Evolutionary conservation across 2,329 filamentous ascomycete species (phyloP).

Genomic region (Bipolaris oryzae): DNA sequence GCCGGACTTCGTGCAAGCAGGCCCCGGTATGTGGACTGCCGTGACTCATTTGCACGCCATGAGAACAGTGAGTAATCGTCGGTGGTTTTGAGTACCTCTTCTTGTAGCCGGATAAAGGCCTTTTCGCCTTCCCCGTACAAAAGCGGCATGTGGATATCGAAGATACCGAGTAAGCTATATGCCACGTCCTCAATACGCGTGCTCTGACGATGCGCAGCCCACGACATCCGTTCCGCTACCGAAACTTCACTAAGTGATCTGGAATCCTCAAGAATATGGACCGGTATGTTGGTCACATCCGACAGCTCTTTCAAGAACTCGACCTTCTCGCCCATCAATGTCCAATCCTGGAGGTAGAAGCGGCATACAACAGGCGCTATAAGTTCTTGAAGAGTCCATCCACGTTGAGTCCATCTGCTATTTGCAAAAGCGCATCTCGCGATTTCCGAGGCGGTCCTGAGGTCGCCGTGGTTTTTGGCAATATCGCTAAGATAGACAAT

Average conservation of each 20-base stretch:
- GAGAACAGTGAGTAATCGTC: constrained; percentile 39
- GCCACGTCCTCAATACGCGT: constrained; percentile 38
- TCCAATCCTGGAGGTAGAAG: constrained; percentile 37
- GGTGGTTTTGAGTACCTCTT: constrained; percentile 36
- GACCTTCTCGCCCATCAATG: constrained; percentile 34
- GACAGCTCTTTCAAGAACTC: constrained; percentile 32
- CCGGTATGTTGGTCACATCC: constrained; percentile 33
- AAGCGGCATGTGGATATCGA: constrained; percentile 41
- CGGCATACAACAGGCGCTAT: constrained; percentile 31
- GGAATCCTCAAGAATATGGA: constrained; percentile 28
- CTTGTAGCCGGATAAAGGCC: constrained; percentile 36
- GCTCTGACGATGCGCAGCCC: constrained; percentile 35
- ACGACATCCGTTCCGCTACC: constrained; percentile 38
- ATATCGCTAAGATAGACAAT: constrained; percentile 30
- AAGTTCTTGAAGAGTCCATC: constrained; percentile 42
- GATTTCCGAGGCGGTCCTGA: constrained; percentile 20
- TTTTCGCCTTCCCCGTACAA: constrained; percentile 40
- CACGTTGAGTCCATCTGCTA: constrained; percentile 33
- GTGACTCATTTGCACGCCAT: constrained; percentile 24
- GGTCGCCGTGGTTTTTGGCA: constrained; percentile 4
- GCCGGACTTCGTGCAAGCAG: constrained; percentile 30
- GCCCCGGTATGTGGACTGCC: constrained; percentile 31
- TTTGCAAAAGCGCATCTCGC: constrained; percentile 23
- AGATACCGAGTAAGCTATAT: constrained; percentile 41
- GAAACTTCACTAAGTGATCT: constrained; percentile 25